These are phyloP conservation scores for Arthroderma sp. DNA, from an alignment of 2,329 filamentous ascomycete species.

Conservation along the genomic window DNA sequence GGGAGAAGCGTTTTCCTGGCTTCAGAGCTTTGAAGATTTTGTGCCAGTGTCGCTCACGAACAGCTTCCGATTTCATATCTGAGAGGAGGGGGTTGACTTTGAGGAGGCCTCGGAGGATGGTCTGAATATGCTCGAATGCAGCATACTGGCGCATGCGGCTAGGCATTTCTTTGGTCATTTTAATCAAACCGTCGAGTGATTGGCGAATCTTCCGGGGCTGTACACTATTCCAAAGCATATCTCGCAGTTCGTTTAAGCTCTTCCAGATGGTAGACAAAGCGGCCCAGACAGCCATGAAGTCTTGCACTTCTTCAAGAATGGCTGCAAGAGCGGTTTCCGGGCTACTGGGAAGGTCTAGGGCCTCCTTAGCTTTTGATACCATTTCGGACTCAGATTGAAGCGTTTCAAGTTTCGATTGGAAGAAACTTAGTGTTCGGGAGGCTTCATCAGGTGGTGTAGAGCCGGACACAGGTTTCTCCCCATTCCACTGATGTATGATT, in stretches of 20 bases:
- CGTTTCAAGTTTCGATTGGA: slow-evolving; percentile 72
- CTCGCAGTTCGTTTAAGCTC: slow-evolving; percentile 83
- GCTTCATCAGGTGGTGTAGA: slow-evolving; percentile 84
- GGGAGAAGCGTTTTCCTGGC: slow-evolving; percentile 85
- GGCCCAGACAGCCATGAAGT: slow-evolving; percentile 98
- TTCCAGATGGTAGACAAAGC: slow-evolving; percentile 93
- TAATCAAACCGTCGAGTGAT: slow-evolving; percentile 80
- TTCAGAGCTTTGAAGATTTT: slow-evolving; percentile 96
- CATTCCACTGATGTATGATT: slow-evolving; percentile 77
- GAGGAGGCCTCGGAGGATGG: slow-evolving; percentile 70
- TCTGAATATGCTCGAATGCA: slow-evolving; percentile 98
- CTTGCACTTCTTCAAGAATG: slow-evolving; percentile 88
- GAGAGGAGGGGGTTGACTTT: slow-evolving; percentile 81
- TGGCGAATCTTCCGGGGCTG: slow-evolving; percentile 86
- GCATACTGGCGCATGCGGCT: slow-evolving; percentile 98
- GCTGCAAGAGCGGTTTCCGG: slow-evolving; percentile 69
- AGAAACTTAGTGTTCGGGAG: slow-evolving; percentile 64
- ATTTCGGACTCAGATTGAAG: slow-evolving; percentile 82
- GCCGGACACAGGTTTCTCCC: slow-evolving; percentile 92
- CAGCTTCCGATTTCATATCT: slow-evolving; percentile 91
- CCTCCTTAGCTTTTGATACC: slow-evolving; percentile 93
- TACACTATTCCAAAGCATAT: slow-evolving; percentile 87
- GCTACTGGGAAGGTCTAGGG: slow-evolving; percentile 72
- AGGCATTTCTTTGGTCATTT: slow-evolving; percentile 98
- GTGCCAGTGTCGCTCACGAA: slow-evolving; percentile 90